A percentile compares a stretch with the other conserved stretches of the same genome.
Conservation (phyloP, 192 early-diverging fungal species). For the Chytriomyces sp. region DNA sequence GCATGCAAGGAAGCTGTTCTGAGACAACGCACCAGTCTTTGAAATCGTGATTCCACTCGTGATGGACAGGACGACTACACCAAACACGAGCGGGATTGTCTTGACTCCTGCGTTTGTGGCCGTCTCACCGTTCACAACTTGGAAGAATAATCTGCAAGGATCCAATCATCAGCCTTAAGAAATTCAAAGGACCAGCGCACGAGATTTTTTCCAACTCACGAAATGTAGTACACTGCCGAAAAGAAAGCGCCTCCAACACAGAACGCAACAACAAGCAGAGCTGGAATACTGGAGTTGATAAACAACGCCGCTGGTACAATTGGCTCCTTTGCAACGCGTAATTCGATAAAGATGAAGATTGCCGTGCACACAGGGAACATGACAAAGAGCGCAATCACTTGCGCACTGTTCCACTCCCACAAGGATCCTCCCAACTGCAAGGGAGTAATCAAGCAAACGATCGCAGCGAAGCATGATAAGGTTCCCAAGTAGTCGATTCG, state of each 20-base stretch:
- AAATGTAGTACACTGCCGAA: slow-evolving; percentile 72
- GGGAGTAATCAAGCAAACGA: slow-evolving; percentile 71
- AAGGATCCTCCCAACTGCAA: slow-evolving; percentile 76
- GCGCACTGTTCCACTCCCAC: slow-evolving; percentile 62
- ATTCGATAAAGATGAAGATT: slow-evolving; percentile 69
- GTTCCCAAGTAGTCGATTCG: slow-evolving; percentile 71
- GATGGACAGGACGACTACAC: slow-evolving; percentile 73
- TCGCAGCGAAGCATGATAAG: slow-evolving; percentile 52
- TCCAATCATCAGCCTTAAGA: too few relatives aligned
- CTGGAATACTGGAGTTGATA: slow-evolving; percentile 50
- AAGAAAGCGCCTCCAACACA: slow-evolving; percentile 56
- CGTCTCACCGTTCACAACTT: slow-evolving; percentile 75
- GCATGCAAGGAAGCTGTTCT: too few relatives aligned
- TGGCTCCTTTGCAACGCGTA: slow-evolving; percentile 67
- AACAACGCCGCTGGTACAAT: slow-evolving; percentile 73
- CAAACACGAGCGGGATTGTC: slow-evolving; percentile 75
- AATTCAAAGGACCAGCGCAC: too few relatives aligned
- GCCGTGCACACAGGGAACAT: slow-evolving; percentile 32
- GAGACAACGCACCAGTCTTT: slow-evolving; percentile 42
- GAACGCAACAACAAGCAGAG: slow-evolving; percentile 45
- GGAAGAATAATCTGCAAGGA: slow-evolving; percentile 52
- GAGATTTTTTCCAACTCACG: slow-evolving; percentile 37
- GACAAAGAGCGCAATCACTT: slow-evolving; percentile 65
- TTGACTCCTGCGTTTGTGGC: slow-evolving; percentile 80
- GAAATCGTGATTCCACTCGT: slow-evolving; percentile 65